These are phyloP conservation scores for Sistotremastrum suecicum DNA, from an alignment of 768 basidiomycete genomes.

Conservation along the genomic window DNA sequence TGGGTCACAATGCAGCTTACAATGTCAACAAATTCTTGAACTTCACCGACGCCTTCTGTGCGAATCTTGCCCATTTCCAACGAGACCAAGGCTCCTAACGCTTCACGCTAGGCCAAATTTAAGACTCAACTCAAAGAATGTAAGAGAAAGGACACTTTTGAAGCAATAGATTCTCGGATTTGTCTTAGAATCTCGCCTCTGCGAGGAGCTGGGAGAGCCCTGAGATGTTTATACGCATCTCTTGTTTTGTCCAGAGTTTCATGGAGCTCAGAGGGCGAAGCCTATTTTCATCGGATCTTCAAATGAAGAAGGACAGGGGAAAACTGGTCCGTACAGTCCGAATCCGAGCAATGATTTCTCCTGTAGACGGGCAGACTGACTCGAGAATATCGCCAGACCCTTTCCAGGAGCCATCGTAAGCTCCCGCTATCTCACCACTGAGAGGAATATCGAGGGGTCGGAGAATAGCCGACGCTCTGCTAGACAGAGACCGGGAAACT, in stretches of 20 bases:
- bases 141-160: conserved; percentile 39
- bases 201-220: conserved; percentile 72
- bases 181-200: conserved; percentile 83
- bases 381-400: conserved; percentile 56
- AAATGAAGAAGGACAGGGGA: not conserved
- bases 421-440: conserved; percentile 48
- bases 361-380: conserved; percentile 76
- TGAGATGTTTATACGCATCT: conserved; percentile 58
- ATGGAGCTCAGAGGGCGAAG: conserved; percentile 60
- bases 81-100: conserved; percentile 69
- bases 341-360: conserved; percentile 68
- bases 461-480: conserved; percentile 55
- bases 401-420: conserved; percentile 74
- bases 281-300: conserved; percentile 23
- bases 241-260: conserved; percentile 51
- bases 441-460: conserved; percentile 45
- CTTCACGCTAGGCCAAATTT: conserved; percentile 39
- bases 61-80: conserved; percentile 88
- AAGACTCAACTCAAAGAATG: not conserved
- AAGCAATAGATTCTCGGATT: conserved; percentile 66
- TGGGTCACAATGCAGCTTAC: conserved; percentile 30
- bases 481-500: conserved; percentile 39
- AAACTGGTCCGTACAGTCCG: conserved; percentile 36
- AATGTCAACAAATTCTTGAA: conserved; percentile 91
- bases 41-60: conserved; percentile 84